Percentiles rank a stretch among this genome's conserved stretches.
Evolutionary conservation across 345 rosid species (phyloP).

Genomic region (Pistacia atlantica): DNA sequence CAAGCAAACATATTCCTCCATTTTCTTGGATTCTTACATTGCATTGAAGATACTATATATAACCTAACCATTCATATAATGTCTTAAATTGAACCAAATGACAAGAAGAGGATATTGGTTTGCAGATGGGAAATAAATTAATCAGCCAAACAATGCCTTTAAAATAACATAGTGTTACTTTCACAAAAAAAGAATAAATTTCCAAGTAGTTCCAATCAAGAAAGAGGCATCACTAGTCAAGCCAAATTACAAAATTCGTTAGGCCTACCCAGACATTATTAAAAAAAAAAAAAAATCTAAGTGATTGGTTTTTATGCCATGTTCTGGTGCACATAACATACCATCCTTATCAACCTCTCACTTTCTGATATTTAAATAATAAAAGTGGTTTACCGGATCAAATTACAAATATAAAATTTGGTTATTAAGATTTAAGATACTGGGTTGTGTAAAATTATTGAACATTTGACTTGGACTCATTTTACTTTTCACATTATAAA

Average conservation of each 20-base stretch:
- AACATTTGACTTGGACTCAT: too few relatives aligned
- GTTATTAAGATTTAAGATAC: too few relatives aligned
- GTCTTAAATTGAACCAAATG: neutral
- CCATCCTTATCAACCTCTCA: neutral
- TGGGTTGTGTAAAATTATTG: too few relatives aligned
- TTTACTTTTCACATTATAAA: too few relatives aligned
- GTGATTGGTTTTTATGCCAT: neutral
- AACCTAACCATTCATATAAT: neutral
- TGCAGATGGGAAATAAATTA: neutral
- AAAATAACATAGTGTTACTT: neutral
- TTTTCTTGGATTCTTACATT: neutral
- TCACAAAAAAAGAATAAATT: neutral
- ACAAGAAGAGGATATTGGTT: neutral
- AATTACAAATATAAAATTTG: too few relatives aligned
- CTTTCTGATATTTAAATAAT: neutral
- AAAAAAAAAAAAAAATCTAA: too few relatives aligned
- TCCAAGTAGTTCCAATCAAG: conserved; percentile 10
- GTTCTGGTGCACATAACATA: neutral
- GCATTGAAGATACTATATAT: neutral
- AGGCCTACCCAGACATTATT: neutral
- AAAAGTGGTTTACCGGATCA: too few relatives aligned
- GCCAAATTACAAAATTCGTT: neutral
- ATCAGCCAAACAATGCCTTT: neutral
- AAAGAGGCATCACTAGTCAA: neutral
- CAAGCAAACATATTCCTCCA: neutral